Conservation (phyloP, 345 rosid species). For the Ailanthus altissimus region DNA sequence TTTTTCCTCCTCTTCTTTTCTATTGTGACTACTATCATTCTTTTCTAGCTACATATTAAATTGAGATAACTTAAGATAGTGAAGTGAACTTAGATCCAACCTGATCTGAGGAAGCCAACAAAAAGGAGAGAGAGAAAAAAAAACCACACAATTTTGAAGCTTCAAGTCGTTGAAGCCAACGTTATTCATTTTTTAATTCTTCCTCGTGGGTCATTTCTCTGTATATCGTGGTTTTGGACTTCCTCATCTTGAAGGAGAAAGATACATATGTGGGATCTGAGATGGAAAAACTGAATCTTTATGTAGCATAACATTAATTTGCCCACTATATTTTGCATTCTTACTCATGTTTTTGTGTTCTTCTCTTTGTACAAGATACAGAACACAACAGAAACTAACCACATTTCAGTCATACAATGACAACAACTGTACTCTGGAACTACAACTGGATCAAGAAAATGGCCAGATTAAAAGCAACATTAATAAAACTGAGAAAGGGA, state of each 20-base stretch:
- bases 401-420: neutral
- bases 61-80: neutral
- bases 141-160: neutral
- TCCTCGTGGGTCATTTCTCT: neutral
- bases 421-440: neutral
- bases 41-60: neutral
- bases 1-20: neutral
- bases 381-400: neutral
- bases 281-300: neutral
- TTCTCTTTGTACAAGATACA: neutral
- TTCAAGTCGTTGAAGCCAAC: neutral
- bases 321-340: neutral
- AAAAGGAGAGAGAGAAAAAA: neutral
- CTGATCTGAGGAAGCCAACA: neutral
- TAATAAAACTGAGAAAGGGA: neutral
- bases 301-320: neutral
- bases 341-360: neutral
- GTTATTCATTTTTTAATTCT: neutral
- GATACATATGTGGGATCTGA: neutral
- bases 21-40: neutral
- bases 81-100: neutral
- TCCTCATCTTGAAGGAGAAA: neutral
- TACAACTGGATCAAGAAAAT: slow-evolving; percentile 5
- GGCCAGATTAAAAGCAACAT: neutral
- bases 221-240: neutral